Percentiles rank a stretch among this genome's conserved stretches.
These are phyloP conservation scores for Chlorella ohadii DNA, from an alignment of 139 green algal genomes.

Conservation along the genomic window DNA sequence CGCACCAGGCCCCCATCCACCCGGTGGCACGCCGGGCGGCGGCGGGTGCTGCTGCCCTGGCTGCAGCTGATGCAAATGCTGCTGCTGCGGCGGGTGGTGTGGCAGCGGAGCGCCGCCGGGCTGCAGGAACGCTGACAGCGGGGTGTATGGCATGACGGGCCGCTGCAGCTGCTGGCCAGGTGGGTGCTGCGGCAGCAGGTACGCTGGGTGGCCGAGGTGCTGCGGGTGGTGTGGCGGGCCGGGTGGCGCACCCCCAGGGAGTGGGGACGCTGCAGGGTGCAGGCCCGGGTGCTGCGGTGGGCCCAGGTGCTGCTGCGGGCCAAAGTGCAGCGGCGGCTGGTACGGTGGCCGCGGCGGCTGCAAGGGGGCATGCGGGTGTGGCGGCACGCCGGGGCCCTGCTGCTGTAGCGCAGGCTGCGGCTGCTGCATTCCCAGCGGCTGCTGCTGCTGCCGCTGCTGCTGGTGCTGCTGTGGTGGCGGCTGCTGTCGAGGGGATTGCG, in stretches of 20 bases:
- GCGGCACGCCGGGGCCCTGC: background rate
- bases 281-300: slow-evolving; percentile 2
- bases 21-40: background rate
- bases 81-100: background rate
- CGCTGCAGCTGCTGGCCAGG: background rate
- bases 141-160: background rate
- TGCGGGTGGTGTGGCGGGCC: background rate
- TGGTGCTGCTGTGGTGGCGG: background rate
- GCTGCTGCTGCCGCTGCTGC: slow-evolving; percentile 6
- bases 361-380: too few relatives aligned
- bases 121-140: background rate
- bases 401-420: too few relatives aligned
- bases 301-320: background rate
- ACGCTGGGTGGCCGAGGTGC: background rate
- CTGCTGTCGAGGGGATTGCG: background rate
- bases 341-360: background rate
- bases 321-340: slow-evolving; percentile 2
- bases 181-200: background rate
- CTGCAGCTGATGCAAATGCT: background rate
- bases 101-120: background rate
- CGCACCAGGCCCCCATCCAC: background rate
- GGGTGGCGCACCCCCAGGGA: background rate
- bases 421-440: background rate
- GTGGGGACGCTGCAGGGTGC: background rate
- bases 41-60: background rate